Evolutionary conservation across 1,284 basidiomycete species (phyloP), one percentile per base, ranked within the genome.

Genomic region (Cryptococcus sp.): DNA sequence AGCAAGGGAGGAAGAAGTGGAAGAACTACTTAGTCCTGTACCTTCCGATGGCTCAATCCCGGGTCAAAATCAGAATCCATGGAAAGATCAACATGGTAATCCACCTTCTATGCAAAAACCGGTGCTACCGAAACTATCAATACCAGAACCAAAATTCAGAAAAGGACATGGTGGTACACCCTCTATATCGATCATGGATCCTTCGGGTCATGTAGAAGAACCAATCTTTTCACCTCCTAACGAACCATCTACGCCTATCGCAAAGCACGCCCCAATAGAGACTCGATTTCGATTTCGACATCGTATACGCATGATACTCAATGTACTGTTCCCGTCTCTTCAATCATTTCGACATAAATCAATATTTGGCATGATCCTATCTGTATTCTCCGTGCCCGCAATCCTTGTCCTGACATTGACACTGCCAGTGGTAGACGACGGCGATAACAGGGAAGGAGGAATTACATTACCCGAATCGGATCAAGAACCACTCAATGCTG

Each of bases 381-480:
- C 86, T 0, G 62, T 96, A 14, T 81, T 93, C 50, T 91, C 91
- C 7, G 84, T 85, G 0, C 94, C 94, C 0, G 90, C 92, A 0
- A 84, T 98, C 5, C 77, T 96, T 69, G 78, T 81, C 11, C 78
- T 98, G 48, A 97, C 92, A 0, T 64, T 97, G 16, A 98, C 94
- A 0, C 78, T 97, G 5, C 93, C 93, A 2, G 92, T 98, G 3
- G 88, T 92, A 2, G 77, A 78, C 47, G 77, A 79, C 56, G 71
- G 73, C 5, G 68, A 67, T 2, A 60, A 59, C 45, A 55, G 65
- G 41, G 60, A 68, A 48, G 70, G 73, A 25, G 67, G 47, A 16
- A 56, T 70, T 3, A 52, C 54, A 4, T 54, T 74, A 4, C 67
- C 68, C 9, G 63, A 65, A 14, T 59, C 49, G 9, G 67, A 75